Conservation (phyloP, 176 grass and related monocot species). For the Saccharum officinarum region DNA sequence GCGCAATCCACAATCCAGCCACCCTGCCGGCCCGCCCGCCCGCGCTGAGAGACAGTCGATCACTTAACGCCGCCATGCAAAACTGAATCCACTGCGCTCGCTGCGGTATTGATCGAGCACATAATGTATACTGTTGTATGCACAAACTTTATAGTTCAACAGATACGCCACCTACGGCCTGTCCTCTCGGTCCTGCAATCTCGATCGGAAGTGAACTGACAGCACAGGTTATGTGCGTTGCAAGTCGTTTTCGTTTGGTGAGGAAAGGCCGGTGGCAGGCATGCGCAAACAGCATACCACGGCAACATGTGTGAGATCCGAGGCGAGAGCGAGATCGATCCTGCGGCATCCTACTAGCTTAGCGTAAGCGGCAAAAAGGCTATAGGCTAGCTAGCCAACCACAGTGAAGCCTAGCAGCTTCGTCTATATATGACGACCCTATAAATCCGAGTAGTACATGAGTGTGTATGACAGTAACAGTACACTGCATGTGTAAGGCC, state of each 20-base stretch:
- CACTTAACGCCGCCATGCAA: no score
- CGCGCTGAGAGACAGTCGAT: no score
- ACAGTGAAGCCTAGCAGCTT: no score
- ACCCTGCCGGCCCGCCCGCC: no score
- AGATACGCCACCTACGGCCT: no score
- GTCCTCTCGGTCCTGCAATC: no score
- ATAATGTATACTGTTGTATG: no score
- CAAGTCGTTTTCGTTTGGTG: conserved; percentile 43
- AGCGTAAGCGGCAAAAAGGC: conserved; percentile 66
- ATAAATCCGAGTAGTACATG: no score
- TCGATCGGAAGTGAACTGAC: not conserved
- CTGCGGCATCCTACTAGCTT: conserved; percentile 8
- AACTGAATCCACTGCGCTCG: no score
- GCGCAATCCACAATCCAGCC: no score
- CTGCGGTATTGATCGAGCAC: no score
- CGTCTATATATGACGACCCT: no score
- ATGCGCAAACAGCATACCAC: not conserved
- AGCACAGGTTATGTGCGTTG: not conserved
- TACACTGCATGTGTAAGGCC: conserved; percentile 10
- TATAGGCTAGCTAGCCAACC: not conserved
- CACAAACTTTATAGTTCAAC: not conserved
- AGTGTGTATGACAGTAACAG: conserved; percentile 18
- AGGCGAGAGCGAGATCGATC: not conserved
- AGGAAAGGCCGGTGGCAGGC: not conserved
- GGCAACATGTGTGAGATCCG: not conserved